Evolutionary conservation across 805 yeast genomes (phyloP), one percentile per base, ranked within the genome.

Genomic region (Spathaspora boniae): DNA sequence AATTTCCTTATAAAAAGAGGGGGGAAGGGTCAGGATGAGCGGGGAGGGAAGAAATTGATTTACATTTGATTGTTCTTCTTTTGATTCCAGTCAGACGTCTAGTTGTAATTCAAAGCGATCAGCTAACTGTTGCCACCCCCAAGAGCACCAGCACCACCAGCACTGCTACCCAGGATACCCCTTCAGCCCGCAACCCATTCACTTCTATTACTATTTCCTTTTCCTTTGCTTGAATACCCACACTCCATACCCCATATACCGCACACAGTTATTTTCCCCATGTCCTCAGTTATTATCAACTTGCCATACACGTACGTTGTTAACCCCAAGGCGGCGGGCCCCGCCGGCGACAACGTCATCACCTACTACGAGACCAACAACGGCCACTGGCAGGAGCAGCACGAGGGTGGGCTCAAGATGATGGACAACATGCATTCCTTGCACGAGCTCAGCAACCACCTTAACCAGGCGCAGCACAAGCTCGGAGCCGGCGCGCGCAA

Each of bases 361-460:
- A 35, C 44, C 3, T 35, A 35, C 31, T 43, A 31, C 35, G 60
- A 57, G 43, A 50, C 70, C 18, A 44, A 54, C 22, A 47, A 46
- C 16, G 68, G 68, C 8, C 51, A 60, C 33, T 66, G 72, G 72
- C 51, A 46, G 29, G 44, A 46, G 23, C 36, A 32, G 29, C 4
- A 27, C 30, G 6, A 16, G 29, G 4, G 15, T 28, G 5, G 14
- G 31, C 11, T 43, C 20, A 33, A 17, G 22, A 50, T 60, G 16
- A 51, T 60, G 17, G 65, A 60, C 38, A 61, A 61, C 37, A 50
- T 56, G 36, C 23, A 36, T 12, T 40, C 46, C 2, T 36, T 59
- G 14, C 45, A 42, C 18, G 37, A 40, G n/a, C 28, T 45, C 8
- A 43, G 48, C 15, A 29, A 33, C 32, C 36, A 41, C 30, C 32